phyloP scores from a whole-genome alignment of 202 grass and related monocot species.

The Zizania palustris region DNA sequence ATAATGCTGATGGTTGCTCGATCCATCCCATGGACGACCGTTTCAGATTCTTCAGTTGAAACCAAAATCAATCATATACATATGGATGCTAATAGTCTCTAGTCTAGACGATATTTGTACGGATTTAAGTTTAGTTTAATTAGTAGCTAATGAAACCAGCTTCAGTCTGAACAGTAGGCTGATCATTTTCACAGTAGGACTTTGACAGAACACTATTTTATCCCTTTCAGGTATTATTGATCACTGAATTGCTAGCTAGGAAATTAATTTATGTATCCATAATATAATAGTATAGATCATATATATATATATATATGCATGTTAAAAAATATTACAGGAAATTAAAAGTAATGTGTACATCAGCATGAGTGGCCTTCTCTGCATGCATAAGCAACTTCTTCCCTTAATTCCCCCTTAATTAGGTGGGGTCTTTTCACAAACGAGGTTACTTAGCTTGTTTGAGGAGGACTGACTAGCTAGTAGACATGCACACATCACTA shows the following conservation, averaged over 20 bases:
- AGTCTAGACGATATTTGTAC: too few species aligned
- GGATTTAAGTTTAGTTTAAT: background rate
- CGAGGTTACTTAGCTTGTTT: constrained; percentile 48
- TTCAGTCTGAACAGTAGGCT: background rate
- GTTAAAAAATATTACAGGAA: background rate
- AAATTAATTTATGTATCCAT: background rate
- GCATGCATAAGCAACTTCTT: background rate
- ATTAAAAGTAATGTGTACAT: background rate
- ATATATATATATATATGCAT: too few species aligned
- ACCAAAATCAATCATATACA: background rate
- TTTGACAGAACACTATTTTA: too few species aligned
- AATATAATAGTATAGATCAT: background rate
- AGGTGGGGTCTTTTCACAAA: constrained; percentile 35
- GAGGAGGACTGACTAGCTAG: constrained; percentile 24
- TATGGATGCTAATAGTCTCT: too few species aligned
- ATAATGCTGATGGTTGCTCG: background rate
- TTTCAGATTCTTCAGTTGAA: background rate
- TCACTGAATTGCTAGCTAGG: too few species aligned
- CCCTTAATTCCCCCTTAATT: too few species aligned
- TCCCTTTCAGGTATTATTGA: too few species aligned
- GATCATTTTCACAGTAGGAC: background rate
- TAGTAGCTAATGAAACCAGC: background rate
- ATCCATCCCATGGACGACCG: constrained; percentile 10
- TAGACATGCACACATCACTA: constrained; percentile 39
- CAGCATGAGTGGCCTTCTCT: constrained; percentile 18